Percentiles rank a stretch among this genome's conserved stretches.
phyloP scores from a whole-genome alignment of 2,329 filamentous ascomycete species.

The Colletotrichum nymphaeae region DNA sequence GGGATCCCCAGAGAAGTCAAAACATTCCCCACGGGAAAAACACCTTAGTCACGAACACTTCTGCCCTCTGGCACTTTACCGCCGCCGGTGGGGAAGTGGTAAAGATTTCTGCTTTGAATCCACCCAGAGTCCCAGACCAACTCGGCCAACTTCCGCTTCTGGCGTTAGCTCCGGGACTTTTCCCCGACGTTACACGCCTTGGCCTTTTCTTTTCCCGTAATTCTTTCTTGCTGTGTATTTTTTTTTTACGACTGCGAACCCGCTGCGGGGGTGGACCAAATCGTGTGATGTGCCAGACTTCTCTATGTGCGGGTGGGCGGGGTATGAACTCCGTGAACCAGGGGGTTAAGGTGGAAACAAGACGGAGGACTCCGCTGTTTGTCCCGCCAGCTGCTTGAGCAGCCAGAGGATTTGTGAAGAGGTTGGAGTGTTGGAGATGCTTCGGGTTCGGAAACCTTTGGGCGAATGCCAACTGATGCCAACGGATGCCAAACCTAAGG shows the following conservation, averaged over 20 bases:
- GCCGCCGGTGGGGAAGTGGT: slow-evolving; percentile 2
- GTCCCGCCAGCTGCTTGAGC: not conserved
- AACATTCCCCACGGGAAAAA: slow-evolving; percentile 21
- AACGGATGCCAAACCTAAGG: not conserved
- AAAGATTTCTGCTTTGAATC: slow-evolving; percentile 25
- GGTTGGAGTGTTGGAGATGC: too few relatives aligned
- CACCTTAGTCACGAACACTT: slow-evolving; percentile 18
- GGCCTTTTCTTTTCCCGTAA: not conserved
- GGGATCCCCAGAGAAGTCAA: slow-evolving; percentile 31
- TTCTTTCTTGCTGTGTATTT: too few relatives aligned
- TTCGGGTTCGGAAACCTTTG: not conserved
- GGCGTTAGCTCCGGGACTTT: slow-evolving; percentile 22
- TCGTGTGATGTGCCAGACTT: not conserved
- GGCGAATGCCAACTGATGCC: slow-evolving; percentile 7
- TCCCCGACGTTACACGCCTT: slow-evolving; percentile 5
- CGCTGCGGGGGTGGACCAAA: slow-evolving; percentile 27
- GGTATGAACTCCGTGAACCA: not conserved
- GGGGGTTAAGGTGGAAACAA: not conserved
- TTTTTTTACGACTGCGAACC: slow-evolving; percentile 8
- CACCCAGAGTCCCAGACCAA: not conserved
- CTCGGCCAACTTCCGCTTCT: slow-evolving; percentile 33
- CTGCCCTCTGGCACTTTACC: not conserved
- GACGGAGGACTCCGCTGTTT: not conserved
- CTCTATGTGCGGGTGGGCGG: slow-evolving; percentile 5
- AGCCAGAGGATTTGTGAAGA: not conserved